Percentiles rank a stretch among this genome's conserved stretches.
These are phyloP conservation scores for Austroboletus niveus DNA, from an alignment of 1,284 basidiomycete species.

Conservation along the genomic window DNA sequence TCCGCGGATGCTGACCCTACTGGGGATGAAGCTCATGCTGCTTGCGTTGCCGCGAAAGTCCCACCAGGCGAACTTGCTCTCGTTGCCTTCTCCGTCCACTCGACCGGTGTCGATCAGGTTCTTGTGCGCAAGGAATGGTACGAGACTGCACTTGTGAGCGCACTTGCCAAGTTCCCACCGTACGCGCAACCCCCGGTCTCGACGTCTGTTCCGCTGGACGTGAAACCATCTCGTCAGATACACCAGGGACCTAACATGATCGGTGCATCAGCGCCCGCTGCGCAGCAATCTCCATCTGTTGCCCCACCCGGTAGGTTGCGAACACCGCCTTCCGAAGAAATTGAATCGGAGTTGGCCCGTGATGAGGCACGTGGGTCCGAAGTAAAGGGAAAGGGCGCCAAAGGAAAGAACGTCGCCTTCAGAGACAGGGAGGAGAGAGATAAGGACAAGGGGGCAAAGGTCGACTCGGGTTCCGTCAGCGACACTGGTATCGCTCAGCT, in stretches of 20 bases:
- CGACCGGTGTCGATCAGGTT: conserved; percentile 79
- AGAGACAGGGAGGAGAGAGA: conserved; percentile 55
- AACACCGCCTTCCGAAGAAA: conserved; percentile 72
- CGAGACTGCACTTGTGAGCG: conserved; percentile 55
- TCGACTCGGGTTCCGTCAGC: conserved; percentile 43
- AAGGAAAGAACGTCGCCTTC: conserved; percentile 59
- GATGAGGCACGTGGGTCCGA: conserved; percentile 57
- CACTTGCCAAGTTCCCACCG: conserved; percentile 63
- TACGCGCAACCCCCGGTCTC: conserved; percentile 37
- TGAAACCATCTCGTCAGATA: conserved; percentile 39
- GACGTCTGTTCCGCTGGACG: conserved; percentile 31
- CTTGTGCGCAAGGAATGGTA: conserved; percentile 81
- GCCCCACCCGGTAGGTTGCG: conserved; percentile 45
- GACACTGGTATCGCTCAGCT: conserved; percentile 54
- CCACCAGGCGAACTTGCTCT: conserved; percentile 71
- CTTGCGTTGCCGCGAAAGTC: conserved; percentile 76
- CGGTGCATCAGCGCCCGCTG: conserved; percentile 10
- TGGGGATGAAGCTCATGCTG: conserved; percentile 75
- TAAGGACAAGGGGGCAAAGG: conserved; percentile 41
- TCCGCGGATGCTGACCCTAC: conserved; percentile 75
- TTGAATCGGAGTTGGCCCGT: conserved; percentile 58
- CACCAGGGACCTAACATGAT: conserved; percentile 30
- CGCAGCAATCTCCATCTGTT: conserved; percentile 15
- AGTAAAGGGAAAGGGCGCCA: conserved; percentile 48
- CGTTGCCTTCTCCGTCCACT: conserved; percentile 80